Base-by-base conservation (phyloP, 139 green algal genomes). In the Picochlorum sp. region DNA sequence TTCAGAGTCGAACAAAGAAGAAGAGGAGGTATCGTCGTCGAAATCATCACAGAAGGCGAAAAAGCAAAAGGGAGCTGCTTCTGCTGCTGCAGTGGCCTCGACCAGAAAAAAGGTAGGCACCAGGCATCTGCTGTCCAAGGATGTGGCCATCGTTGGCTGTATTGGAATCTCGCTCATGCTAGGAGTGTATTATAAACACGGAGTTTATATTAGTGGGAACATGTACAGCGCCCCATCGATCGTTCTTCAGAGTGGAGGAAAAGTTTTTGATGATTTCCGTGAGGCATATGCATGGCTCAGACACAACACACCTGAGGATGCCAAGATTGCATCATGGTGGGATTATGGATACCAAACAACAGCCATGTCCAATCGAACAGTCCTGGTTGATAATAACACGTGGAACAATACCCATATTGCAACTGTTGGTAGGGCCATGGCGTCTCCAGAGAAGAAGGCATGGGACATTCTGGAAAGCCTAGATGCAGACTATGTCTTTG, bases 331-430 rank as follows among this genome's bases (percentile, higher is more conserved):
- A 31, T 75, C 49, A 63, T 90, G 87, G 89, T 97, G 90, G 89
- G 90, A 95, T 67, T 95, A 96, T 47, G 89, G 89, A n/a, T 96
- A 96, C 71, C 89, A 96, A 76, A 93, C 89, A 18, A 94, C 88
- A 4, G 87, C 85, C 58, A 95, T 96, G 88, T 83, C 87, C 65
- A 92, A 96, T 77, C 68, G 89, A 44, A 96, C 86, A 13, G 82
- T 94, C 31, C 82, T 96, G 10, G 88, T 95, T 26, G 89, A 96
- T 79, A 96, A 96, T 89, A 96, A 96, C 78, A 96, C 89, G 2
- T 96, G 90, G 90, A 96, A 96, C 82, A 96, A 93, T 78, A 93
- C 85, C 0, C 90, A 96, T 82, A 96, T 96, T 61, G 90, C 90
- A 6, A 94, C 87, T 6, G 88, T 96, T 45, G 88, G 86, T 9